A percentile compares a stretch with the other conserved stretches of the same genome.
These are phyloP conservation scores for Fusarium proliferatum DNA, from an alignment of 2,329 filamentous ascomycete genomes.

Conservation along the genomic window DNA sequence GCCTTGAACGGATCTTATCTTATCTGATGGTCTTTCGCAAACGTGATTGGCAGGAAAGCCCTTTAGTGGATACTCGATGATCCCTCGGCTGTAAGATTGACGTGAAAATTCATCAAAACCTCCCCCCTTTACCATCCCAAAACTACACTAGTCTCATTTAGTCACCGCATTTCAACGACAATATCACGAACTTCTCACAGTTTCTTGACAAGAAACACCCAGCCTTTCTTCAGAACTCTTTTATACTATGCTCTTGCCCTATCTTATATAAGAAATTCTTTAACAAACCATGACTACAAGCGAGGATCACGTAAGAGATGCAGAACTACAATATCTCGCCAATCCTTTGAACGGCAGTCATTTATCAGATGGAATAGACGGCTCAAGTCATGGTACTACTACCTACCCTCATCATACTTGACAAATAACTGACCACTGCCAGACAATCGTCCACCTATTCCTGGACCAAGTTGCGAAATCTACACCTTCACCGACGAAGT, in stretches of 20 bases:
- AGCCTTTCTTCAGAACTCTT: rapidly evolving
- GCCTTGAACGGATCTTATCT: neutral
- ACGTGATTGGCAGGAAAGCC: no score
- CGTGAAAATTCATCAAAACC: conserved; percentile 18
- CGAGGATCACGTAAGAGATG: neutral
- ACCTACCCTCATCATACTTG: rapidly evolving
- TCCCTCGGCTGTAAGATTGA: neutral
- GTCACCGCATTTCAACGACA: conserved; percentile 18
- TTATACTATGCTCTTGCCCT: rapidly evolving
- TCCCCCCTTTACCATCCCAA: conserved; percentile 7
- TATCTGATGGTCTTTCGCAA: neutral
- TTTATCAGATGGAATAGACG: conserved; percentile 15
- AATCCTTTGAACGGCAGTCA: neutral
- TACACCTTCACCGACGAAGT: conserved; percentile 93
- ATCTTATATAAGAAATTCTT: rapidly evolving
- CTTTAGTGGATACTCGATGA: neutral
- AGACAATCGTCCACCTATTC: conserved; percentile 21
- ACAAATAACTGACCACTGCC: rapidly evolving
- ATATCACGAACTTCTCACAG: neutral
- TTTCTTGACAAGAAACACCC: neutral
- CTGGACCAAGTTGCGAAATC: conserved; percentile 71
- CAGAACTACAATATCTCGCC: neutral
- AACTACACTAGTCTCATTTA: conserved; percentile 15
- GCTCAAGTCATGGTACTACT: conserved; percentile 17
- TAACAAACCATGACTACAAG: neutral